Evolutionary conservation across 2,329 filamentous ascomycete species (phyloP), one percentile per base, ranked within the genome.

Genomic region (Tolypocladium tundrense): DNA sequence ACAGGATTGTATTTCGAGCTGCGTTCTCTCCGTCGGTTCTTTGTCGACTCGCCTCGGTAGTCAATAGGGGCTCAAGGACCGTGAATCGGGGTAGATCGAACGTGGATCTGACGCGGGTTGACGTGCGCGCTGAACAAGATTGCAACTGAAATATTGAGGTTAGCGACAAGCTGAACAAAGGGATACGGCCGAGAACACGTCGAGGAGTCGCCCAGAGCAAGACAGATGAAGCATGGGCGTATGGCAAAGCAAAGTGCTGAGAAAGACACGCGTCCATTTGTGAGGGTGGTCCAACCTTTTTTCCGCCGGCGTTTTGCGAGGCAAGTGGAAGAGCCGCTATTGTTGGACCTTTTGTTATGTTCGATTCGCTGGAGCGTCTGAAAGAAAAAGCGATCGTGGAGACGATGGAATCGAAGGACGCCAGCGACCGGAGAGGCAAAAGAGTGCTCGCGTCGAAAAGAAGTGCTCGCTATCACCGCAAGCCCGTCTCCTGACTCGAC

Each of bases 371-470:
- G 57, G 48, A 59, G 27, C 41, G 35, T 56, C 60, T 66, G 61
- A 59, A 60, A 59, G 67, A 72, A n/a, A 69, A 68, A 72, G 71
- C 68, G 68, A 69, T 70, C 69, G 70, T 73, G 55, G 57, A 63
- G 63, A 60, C 59, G 64, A 65, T 67, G 67, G 69, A 73, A 77
- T 67, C 66, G 66, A 73, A 78, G 80, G 80, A 80, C 79, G 81
- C 81, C 80, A 78, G 81, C 80, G 80, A 75, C 81, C 80, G 69
- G 65, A 66, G 67, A 66, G 66, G 69, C 68, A 71, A 66, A 74
- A 68, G 72, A 75, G 67, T 72, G 70, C 67, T 70, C 66, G 70
- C 70, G 69, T 70, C 66, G 62, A 66, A 65, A 48, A 61, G 65
- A 68, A 66, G 68, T 67, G 70, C 69, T 77, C 75, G 75, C 76